Base-by-base conservation (phyloP, 1,284 basidiomycete species). In the Psilocybe mexicana region DNA sequence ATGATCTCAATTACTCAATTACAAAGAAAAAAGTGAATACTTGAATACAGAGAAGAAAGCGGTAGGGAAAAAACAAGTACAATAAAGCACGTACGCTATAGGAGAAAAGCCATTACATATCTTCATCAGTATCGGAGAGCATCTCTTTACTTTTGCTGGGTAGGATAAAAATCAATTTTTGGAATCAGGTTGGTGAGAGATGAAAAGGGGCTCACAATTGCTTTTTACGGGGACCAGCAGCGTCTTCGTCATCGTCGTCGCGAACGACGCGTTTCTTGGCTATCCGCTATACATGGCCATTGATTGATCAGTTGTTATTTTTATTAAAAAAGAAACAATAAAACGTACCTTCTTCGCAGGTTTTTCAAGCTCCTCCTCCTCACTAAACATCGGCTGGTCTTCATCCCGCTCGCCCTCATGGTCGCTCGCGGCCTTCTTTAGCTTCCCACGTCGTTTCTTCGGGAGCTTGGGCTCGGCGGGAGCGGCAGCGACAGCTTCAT, bases 121-220 rank as follows among this genome's bases (percentile, higher is more conserved):
- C 88, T 47, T 90, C 88, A 67, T 92, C 90, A 3, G 88, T 89
- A 69, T 91, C 88, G 3, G 87, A 88, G 51, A 92, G 82, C 66
- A 85, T 81, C 66, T 87, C 90, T 70, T 90, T 90, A 69, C 88
- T 90, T 77, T 91, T 92, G 67, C 90, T 92, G 18, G 18, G 18
- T 18, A 18, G 18, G 18, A 18, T 18, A 18, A 18, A 18, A 18
- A 18, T 18, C 18, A 18, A 18, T 18, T 18, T 18, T 18, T 18
- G 18, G 18, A 18, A 18, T 18, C 18, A 18, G 18, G 18, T 18
- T 18, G 18, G 18, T 18, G 18, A 18, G 18, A 18, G 18, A 18
- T 18, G 18, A 18, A 18, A 18, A 18, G 18, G 18, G 18, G 18
- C 88, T 67, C 65, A 91, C 88, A 84, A 88, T 72, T 90, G 87